Conservation (phyloP, 2,329 filamentous ascomycete genomes). For the Venturia nashicola region DNA sequence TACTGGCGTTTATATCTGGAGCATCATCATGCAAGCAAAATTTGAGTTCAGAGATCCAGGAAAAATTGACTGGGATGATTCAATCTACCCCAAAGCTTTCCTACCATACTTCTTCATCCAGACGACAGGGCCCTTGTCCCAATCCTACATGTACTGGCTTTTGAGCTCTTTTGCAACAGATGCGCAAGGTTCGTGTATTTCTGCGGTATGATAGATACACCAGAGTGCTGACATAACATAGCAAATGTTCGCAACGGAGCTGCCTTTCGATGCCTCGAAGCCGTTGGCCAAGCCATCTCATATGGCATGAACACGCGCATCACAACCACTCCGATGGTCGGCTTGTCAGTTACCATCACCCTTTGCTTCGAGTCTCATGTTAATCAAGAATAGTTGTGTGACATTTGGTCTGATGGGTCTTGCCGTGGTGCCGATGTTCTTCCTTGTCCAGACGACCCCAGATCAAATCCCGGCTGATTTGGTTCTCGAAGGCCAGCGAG, state of each 20-base stretch:
- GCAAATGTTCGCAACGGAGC: background rate
- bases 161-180: slow-evolving; percentile 20
- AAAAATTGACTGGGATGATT: slow-evolving; percentile 35
- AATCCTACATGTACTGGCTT: slow-evolving; percentile 22
- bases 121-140: slow-evolving; percentile 25
- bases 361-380: slow-evolving; percentile 10
- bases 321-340: background rate
- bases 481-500: background rate
- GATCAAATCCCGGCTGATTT: slow-evolving; percentile 21
- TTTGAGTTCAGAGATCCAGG: slow-evolving; percentile 29
- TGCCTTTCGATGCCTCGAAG: background rate
- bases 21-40: slow-evolving; percentile 33
- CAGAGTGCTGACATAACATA: background rate
- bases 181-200: slow-evolving; percentile 9
- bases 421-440: slow-evolving; percentile 20
- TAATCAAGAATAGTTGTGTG: slow-evolving; percentile 14
- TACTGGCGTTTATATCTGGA: slow-evolving; percentile 38
- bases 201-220: background rate
- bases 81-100: slow-evolving; percentile 30
- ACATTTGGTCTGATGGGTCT: slow-evolving; percentile 21
- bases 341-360: background rate
- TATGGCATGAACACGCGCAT: background rate
- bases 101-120: slow-evolving; percentile 38
- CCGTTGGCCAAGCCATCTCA: background rate
- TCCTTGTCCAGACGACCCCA: slow-evolving; percentile 20